Percentiles rank a stretch among this genome's conserved stretches.
These are phyloP conservation scores for Pseudonitzschia multiseries DNA, from an alignment of 108 stramenopile genomes.

Conservation along the genomic window DNA sequence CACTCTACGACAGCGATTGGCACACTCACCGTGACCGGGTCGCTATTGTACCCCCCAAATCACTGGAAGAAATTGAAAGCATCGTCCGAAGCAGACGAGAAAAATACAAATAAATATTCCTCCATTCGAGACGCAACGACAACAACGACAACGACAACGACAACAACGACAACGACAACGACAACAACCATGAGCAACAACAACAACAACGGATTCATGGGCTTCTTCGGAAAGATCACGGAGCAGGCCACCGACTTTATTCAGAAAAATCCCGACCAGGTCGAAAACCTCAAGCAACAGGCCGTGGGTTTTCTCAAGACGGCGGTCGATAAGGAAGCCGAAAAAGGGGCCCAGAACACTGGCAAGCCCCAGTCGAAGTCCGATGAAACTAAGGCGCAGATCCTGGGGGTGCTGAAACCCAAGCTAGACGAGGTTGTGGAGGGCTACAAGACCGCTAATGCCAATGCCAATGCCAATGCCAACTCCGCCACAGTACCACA, in stretches of 20 bases:
- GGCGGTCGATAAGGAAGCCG: background rate
- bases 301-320: slow-evolving; percentile 2
- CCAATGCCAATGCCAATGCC: too few species aligned
- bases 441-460: background rate
- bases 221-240: background rate
- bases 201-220: too few species aligned
- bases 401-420: background rate
- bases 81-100: too few species aligned
- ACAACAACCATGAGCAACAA: background rate
- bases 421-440: background rate
- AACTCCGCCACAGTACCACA: too few species aligned
- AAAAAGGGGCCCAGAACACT: background rate
- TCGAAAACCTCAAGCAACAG: background rate
- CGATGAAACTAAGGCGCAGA: background rate
- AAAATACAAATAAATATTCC: too few species aligned
- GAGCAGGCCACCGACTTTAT: background rate
- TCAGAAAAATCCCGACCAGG: slow-evolving; percentile 2
- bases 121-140: too few species aligned
- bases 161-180: too few species aligned
- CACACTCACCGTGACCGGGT: too few species aligned
- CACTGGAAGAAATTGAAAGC: too few species aligned
- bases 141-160: too few species aligned
- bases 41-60: too few species aligned
- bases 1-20: too few species aligned
- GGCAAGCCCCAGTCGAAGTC: background rate